Conservation (phyloP, 108 stramenopile species). For the Nitzschia inconspicua region DNA sequence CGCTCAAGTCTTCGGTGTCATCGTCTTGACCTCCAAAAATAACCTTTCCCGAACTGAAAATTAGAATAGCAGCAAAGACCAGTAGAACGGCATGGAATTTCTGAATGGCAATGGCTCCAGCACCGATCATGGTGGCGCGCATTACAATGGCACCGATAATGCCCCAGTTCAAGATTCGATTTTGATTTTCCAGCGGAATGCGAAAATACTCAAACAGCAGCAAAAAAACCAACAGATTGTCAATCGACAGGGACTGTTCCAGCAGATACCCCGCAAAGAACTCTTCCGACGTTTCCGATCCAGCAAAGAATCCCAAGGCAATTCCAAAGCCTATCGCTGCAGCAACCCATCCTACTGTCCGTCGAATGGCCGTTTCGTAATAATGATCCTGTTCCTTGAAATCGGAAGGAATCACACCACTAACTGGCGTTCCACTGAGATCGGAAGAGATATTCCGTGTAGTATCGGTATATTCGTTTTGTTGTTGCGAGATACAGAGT, state of each 20-base stretch:
- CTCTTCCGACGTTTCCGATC: conserved; percentile 52
- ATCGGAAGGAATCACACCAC: too few relatives aligned
- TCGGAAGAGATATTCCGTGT: too few relatives aligned
- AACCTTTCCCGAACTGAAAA: conserved; percentile 74
- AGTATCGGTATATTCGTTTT: too few relatives aligned
- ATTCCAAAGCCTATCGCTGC: conserved; percentile 63
- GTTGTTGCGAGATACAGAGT: too few relatives aligned
- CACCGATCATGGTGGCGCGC: conserved; percentile 92
- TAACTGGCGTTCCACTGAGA: too few relatives aligned
- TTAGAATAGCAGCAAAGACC: conserved; percentile 86
- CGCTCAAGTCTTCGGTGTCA: conserved; percentile 71
- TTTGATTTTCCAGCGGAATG: conserved; percentile 66
- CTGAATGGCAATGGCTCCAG: conserved; percentile 85
- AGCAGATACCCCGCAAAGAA: conserved; percentile 89
- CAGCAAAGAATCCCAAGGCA: conserved; percentile 27
- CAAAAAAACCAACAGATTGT: conserved; percentile 91
- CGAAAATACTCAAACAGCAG: conserved; percentile 88
- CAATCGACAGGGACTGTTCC: conserved; percentile 84
- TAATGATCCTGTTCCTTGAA: conserved; percentile 12
- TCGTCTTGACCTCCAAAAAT: conserved; percentile 74
- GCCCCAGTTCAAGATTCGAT: conserved; percentile 82
- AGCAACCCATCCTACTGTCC: conserved; percentile 70
- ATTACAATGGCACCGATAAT: conserved; percentile 87
- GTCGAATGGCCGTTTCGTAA: conserved; percentile 60
- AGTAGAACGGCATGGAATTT: conserved; percentile 81